Base-by-base conservation (phyloP, 2,329 filamentous ascomycete species). In the Diaporthe nobilis region DNA sequence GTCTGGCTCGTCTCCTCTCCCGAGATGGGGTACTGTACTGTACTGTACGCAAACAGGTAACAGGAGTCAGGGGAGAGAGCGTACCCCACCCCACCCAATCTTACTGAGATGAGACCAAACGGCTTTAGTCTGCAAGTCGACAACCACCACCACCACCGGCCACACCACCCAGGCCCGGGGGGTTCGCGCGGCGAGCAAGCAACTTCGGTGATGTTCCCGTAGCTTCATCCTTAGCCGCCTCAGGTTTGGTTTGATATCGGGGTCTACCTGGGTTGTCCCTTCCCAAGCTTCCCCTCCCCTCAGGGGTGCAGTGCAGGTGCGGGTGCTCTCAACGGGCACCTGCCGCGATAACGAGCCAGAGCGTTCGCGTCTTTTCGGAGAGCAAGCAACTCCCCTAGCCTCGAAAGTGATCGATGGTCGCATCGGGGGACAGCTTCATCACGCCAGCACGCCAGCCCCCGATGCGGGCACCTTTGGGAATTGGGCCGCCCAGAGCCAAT, bases 51-150 rank as follows among this genome's bases (percentile, higher is more conserved):
- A 53, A 37, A 72, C 71, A 55, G 65, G 65, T 68, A 39, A 53
- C 31, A 61, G 71, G 57, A 61, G 47, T 73, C 55, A 71, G 51
- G 68, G 58, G 47, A 73, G 42, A 72, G 55, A 39, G n/a, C 31
- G 34, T 31, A 49, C 71, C 58, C 71, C 71, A 73, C 71, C 42
- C 58, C 58, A 39, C 71, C 47, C 71, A 73, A 73, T 73, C 20
- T 73, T 55, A 73, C 49, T 65, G 47, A 65, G 71, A 73, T 73
- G 71, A 73, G 71, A 73, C 49, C 39, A 71, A 71, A 58, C 55
- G 55, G 65, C 37, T 55, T 55, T 55, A 51, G 49, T 55, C 65
- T 70, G n/a, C 49, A 70, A 28, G 28, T 70, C 49, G 49, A 70
- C 34, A 37, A 70, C 65, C 65, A 68, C 63, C 65, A 68, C 44